Conservation (phyloP, 73 alveolate genomes). For the Loxodes magnus region DNA sequence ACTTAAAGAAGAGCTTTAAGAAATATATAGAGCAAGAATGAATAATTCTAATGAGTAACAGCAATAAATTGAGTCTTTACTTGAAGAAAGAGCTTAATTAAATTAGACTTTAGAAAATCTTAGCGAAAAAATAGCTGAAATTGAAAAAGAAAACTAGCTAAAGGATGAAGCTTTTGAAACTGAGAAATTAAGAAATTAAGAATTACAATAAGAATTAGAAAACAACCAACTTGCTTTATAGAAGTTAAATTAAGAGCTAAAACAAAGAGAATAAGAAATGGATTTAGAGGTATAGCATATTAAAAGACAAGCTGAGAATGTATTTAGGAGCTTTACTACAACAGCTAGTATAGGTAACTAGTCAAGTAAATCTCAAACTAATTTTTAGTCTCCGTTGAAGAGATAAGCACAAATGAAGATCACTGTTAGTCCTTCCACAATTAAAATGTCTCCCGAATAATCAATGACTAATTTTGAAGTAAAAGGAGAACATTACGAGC, state of each 20-base stretch:
- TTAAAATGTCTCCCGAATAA: neutral
- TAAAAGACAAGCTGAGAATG: conserved; percentile 14
- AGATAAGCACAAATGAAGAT: neutral
- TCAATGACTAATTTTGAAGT: neutral
- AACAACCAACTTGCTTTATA: neutral
- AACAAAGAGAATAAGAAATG: neutral
- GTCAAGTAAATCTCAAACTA: neutral
- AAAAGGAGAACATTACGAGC: neutral
- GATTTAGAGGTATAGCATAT: neutral
- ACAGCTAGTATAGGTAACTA: neutral
- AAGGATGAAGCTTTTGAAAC: neutral
- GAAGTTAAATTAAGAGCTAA: neutral
- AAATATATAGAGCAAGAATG: neutral
- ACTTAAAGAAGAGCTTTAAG: neutral
- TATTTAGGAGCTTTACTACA: conserved; percentile 3
- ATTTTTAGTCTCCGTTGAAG: neutral
- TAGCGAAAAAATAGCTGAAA: conserved; percentile 1
- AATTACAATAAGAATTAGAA: conserved; percentile 2
- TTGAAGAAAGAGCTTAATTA: neutral
- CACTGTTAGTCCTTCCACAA: neutral
- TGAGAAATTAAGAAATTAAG: neutral
- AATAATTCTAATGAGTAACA: neutral
- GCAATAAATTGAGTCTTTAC: neutral
- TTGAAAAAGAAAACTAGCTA: neutral
- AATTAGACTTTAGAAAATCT: conserved; percentile 1